A percentile compares a stretch with the other conserved stretches of the same genome.
Evolutionary conservation across 805 yeast species (phyloP).

Genomic region (Starmerella khaoyaiensis): DNA sequence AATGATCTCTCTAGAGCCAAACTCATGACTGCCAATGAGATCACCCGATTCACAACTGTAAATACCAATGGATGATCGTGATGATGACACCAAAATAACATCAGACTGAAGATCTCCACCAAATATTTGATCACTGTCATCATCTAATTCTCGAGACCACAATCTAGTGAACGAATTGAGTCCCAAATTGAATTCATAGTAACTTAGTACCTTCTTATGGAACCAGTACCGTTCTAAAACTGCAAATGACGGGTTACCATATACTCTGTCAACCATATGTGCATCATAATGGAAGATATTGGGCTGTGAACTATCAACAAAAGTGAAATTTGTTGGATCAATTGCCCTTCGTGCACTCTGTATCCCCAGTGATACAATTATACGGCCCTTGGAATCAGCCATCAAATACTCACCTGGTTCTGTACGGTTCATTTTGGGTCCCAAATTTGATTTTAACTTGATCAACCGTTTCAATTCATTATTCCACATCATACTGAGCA

Average conservation of each 20-base stretch:
- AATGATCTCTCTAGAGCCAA: constrained; percentile 24
- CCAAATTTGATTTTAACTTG: too few species aligned
- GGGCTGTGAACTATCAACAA: constrained; percentile 1
- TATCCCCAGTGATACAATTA: constrained; percentile 54
- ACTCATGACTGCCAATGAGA: neutral
- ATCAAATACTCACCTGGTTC: constrained; percentile 61
- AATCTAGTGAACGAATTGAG: constrained; percentile 57
- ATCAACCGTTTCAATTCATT: too few species aligned
- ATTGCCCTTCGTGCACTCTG: constrained; percentile 50
- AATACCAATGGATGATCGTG: too few species aligned
- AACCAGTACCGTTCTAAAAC: constrained; percentile 51
- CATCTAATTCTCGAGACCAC: constrained; percentile 32
- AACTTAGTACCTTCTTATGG: constrained; percentile 35
- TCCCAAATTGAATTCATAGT: constrained; percentile 78
- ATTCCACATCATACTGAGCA: neutral
- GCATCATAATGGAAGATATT: constrained; percentile 39
- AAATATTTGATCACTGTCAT: constrained; percentile 37
- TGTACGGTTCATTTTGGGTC: too few species aligned
- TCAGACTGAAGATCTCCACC: too few species aligned
- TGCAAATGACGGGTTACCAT: constrained; percentile 76
- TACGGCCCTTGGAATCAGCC: constrained; percentile 59
- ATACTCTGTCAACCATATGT: constrained; percentile 58
- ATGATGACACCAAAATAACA: too few species aligned
- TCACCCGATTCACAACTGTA: too few species aligned
- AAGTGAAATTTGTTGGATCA: neutral